A percentile compares a stretch with the other conserved stretches of the same genome.
Evolutionary conservation across 2,329 filamentous ascomycete genomes (phyloP).

Genomic region (Fusarium marasasianum): DNA sequence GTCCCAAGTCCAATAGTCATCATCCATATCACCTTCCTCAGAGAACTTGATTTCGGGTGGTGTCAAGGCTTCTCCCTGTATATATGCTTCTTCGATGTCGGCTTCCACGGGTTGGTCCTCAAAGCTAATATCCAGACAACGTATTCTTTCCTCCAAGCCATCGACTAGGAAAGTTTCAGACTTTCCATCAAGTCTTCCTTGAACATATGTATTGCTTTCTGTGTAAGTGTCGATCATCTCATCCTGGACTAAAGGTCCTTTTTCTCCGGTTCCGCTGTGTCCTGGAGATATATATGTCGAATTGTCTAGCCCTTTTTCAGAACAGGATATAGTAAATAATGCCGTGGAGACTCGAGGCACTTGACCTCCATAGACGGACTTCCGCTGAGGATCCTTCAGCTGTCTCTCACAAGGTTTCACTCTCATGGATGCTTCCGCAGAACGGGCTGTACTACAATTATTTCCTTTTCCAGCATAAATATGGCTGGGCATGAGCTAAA

Average conservation of each 20-base stretch:
- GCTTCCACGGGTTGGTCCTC: neutral
- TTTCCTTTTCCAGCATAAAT: neutral
- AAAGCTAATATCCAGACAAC: constrained; percentile 2
- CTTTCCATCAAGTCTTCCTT: neutral
- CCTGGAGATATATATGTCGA: neutral
- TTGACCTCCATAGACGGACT: constrained; percentile 3
- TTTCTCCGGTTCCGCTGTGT: neutral
- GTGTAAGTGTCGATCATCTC: neutral
- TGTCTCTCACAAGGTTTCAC: constrained; percentile 3
- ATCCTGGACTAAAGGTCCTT: neutral
- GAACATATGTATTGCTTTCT: constrained; percentile 17
- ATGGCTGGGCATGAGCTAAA: neutral
- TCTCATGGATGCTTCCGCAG: neutral
- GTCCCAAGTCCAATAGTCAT: constrained; percentile 40
- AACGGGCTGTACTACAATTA: neutral
- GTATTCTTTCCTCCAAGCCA: neutral
- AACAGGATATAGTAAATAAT: neutral
- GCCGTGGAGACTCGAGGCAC: neutral
- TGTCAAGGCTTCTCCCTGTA: constrained; percentile 24
- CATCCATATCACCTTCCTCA: constrained; percentile 29
- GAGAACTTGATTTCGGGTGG: constrained; percentile 33
- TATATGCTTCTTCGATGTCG: constrained; percentile 27
- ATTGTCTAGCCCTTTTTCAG: neutral
- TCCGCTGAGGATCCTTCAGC: neutral
- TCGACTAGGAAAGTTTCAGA: neutral